Evolutionary conservation across 2,329 filamentous ascomycete genomes (phyloP).

Genomic region (Sclerotinia sclerotiorum): DNA sequence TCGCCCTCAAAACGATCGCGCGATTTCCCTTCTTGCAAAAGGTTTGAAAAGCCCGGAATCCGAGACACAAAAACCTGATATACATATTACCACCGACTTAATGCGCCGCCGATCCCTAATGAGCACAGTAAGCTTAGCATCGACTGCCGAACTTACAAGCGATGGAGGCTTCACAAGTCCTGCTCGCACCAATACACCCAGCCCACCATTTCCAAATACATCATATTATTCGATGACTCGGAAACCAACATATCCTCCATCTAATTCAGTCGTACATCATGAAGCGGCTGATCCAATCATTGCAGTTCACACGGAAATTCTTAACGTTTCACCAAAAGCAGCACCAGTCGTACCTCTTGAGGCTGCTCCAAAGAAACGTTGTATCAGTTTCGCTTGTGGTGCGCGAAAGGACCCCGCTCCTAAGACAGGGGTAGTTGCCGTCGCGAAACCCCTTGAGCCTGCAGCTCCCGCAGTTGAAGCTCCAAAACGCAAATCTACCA

Average conservation of each 20-base stretch:
- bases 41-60: conserved; percentile 72
- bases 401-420: conserved; percentile 55
- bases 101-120: conserved; percentile 56
- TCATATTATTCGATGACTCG: conserved; percentile 30
- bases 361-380: conserved; percentile 73
- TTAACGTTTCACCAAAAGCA: conserved; percentile 41
- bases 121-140: conserved; percentile 75
- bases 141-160: conserved; percentile 90
- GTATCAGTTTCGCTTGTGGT: conserved; percentile 85
- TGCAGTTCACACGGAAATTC: conserved; percentile 24
- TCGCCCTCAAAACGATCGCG: conserved; percentile 54
- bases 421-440: conserved; percentile 42
- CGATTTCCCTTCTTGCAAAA: conserved; percentile 82
- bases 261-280: conserved; percentile 24
- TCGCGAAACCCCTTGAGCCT: conserved; percentile 36
- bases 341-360: conserved; percentile 56
- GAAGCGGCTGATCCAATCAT: conserved; percentile 24
- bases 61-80: conserved; percentile 44
- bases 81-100: conserved; percentile 44
- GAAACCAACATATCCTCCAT: conserved; percentile 28
- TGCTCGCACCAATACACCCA: conserved; percentile 82
- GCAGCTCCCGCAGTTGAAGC: conserved; percentile 40
- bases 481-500: conserved; percentile 57
- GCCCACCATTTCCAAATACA: conserved; percentile 72
- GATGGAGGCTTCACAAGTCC: conserved; percentile 90